A percentile compares a stretch with the other conserved stretches of the same genome.
Evolutionary conservation across 2,329 filamentous ascomycete species (phyloP).

Genomic region (Pseudopyricularia cyperi): DNA sequence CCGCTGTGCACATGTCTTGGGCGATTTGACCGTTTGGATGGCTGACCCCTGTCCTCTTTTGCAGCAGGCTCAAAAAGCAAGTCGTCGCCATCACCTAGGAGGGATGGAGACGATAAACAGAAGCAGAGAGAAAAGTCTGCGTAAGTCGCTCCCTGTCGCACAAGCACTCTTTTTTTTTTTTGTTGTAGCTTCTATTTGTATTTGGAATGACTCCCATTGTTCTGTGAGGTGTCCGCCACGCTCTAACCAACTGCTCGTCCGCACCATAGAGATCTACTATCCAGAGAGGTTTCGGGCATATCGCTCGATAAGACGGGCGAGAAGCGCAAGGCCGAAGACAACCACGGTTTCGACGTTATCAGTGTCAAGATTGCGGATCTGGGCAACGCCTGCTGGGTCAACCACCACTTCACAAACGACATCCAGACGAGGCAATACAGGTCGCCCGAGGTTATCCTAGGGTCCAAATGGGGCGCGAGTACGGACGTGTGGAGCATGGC

Average conservation of each 20-base stretch:
- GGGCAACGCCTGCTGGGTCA: constrained; percentile 97
- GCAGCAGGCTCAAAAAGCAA: constrained; percentile 1
- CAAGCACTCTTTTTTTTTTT: constrained; percentile 11
- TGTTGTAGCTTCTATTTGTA: not conserved
- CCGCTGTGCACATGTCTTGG: too few species aligned
- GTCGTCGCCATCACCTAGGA: constrained; percentile 18
- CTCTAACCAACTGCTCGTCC: constrained; percentile 2
- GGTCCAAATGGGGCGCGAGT: constrained; percentile 97
- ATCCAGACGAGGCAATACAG: constrained; percentile 97
- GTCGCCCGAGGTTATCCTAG: constrained; percentile 92
- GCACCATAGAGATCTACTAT: constrained; percentile 61
- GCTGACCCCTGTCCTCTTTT: not conserved
- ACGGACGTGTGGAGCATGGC: constrained; percentile 99
- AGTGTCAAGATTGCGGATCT: constrained; percentile 98
- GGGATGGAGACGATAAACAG: constrained; percentile 44
- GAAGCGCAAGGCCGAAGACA: constrained; percentile 48
- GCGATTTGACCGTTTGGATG: not conserved
- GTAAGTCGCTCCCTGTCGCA: too few species aligned
- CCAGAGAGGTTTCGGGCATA: constrained; percentile 87
- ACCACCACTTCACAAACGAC: constrained; percentile 98
- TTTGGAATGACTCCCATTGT: too few species aligned
- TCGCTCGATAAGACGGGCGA: constrained; percentile 70
- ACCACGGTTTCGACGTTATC: constrained; percentile 56
- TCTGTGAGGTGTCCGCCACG: too few species aligned
- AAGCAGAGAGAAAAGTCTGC: constrained; percentile 86